Evolutionary conservation across 495 filamentous ascomycete species (phyloP).

Genomic region (Podospora pseudopauciseta): DNA sequence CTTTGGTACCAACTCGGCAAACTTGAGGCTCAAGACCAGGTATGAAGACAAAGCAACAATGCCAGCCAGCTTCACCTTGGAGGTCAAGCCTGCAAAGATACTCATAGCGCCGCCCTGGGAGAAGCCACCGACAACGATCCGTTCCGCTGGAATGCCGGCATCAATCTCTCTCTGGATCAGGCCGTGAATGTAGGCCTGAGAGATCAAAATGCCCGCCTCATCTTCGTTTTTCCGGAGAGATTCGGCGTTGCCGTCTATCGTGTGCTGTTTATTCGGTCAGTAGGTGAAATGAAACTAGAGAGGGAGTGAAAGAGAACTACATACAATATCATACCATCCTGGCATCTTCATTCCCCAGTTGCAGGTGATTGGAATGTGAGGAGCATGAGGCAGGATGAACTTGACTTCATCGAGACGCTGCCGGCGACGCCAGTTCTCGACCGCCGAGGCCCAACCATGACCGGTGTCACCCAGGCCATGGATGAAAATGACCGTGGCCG

Average conservation of each 20-base stretch:
- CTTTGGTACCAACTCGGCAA: conserved; percentile 60
- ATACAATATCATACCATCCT: conserved; percentile 88
- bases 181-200: conserved; percentile 68
- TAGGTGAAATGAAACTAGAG: background rate
- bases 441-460: conserved; percentile 70
- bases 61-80: conserved; percentile 71
- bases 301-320: conserved; percentile 21
- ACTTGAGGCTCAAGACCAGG: conserved; percentile 67
- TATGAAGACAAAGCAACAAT: conserved; percentile 85
- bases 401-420: conserved; percentile 82
- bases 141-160: conserved; percentile 73
- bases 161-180: conserved; percentile 81
- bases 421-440: conserved; percentile 84
- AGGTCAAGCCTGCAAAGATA: conserved; percentile 65
- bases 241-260: conserved; percentile 44
- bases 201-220: conserved; percentile 71
- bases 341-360: conserved; percentile 77
- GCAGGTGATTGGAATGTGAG: conserved; percentile 85
- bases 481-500: conserved; percentile 89
- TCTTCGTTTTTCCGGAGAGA: conserved; percentile 56
- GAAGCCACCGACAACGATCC: conserved; percentile 76
- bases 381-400: conserved; percentile 95
- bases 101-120: conserved; percentile 55
- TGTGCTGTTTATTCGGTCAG: conserved; percentile 17
- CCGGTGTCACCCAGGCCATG: conserved; percentile 77